Evolutionary conservation across 176 grass and related monocot genomes (phyloP).

Genomic region (Leersia perrieri): DNA sequence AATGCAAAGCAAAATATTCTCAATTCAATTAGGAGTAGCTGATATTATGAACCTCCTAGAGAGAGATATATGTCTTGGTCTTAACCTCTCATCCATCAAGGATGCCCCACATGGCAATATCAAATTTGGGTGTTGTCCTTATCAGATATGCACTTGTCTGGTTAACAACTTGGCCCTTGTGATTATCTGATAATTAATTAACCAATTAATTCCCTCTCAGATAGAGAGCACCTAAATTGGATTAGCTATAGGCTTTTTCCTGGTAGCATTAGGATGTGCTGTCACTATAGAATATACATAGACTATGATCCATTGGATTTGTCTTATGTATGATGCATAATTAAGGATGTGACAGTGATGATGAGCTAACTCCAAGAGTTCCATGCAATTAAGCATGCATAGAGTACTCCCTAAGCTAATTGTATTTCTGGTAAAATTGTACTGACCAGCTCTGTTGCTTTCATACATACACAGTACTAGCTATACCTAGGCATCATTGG

Average conservation of each 20-base stretch:
- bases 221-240: neutral
- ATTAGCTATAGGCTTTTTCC: conserved; percentile 23
- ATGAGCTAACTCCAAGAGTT: neutral
- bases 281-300: conserved; percentile 15
- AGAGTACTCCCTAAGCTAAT: conserved; percentile 14
- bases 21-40: neutral
- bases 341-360: conserved; percentile 23
- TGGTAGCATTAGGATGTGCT: conserved; percentile 26
- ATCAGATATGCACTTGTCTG: conserved; percentile 21
- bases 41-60: neutral
- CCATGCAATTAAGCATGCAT: conserved; percentile 23
- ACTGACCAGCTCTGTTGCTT: conserved; percentile 13
- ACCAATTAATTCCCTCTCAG: neutral
- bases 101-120: neutral
- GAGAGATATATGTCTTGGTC: conserved; percentile 11
- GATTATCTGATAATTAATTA: conserved; percentile 34
- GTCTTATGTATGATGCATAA: conserved; percentile 30
- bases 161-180: neutral
- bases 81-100: conserved; percentile 2
- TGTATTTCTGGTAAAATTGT: conserved; percentile 19
- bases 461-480: neutral
- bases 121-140: conserved; percentile 8
- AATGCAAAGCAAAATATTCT: conserved; percentile 23
- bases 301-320: conserved; percentile 14
- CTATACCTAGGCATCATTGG: neutral